Evolutionary conservation across 2,329 filamentous ascomycete genomes (phyloP).

Genomic region (Ophiostoma sp.): DNA sequence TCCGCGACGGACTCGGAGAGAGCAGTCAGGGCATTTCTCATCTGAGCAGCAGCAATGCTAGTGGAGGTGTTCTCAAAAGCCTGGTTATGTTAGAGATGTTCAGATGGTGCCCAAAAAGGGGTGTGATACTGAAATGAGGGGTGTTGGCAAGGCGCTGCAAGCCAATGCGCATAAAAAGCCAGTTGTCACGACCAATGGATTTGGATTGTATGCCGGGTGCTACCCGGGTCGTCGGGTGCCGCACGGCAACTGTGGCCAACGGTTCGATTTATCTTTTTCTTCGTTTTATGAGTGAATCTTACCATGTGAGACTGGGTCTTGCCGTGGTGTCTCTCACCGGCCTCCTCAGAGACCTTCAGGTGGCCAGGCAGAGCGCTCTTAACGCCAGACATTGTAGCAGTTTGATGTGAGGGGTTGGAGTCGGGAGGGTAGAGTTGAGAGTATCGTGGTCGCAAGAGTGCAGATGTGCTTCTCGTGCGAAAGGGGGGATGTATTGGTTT

Average conservation of each 20-base stretch:
- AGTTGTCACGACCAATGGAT: neutral
- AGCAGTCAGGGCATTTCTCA: conserved; percentile 94
- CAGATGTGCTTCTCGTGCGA: conserved; percentile 14
- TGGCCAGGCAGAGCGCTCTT: conserved; percentile 78
- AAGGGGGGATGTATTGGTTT: neutral
- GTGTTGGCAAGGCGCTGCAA: neutral
- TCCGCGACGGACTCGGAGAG: conserved; percentile 87
- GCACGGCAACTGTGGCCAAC: neutral
- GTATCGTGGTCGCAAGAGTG: conserved; percentile 4
- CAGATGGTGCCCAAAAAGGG: neutral
- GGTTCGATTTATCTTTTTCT: neutral
- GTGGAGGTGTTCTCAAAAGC: conserved; percentile 99
- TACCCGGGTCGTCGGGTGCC: neutral
- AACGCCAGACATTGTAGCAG: conserved; percentile 62
- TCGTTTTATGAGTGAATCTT: conserved; percentile 40
- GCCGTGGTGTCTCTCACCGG: conserved; percentile 67
- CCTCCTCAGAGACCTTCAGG: conserved; percentile 60
- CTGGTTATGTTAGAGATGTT: conserved; percentile 48
- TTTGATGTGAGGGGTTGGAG: conserved; percentile 3
- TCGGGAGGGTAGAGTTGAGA: neutral
- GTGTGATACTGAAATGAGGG: neutral
- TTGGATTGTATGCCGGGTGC: too few relatives aligned
- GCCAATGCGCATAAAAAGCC: neutral
- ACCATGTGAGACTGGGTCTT: conserved; percentile 84
- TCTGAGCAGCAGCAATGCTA: conserved; percentile 94